Evolutionary conservation across 169 alveolate genomes (phyloP).

Genomic region (Sarcocystis neurona): DNA sequence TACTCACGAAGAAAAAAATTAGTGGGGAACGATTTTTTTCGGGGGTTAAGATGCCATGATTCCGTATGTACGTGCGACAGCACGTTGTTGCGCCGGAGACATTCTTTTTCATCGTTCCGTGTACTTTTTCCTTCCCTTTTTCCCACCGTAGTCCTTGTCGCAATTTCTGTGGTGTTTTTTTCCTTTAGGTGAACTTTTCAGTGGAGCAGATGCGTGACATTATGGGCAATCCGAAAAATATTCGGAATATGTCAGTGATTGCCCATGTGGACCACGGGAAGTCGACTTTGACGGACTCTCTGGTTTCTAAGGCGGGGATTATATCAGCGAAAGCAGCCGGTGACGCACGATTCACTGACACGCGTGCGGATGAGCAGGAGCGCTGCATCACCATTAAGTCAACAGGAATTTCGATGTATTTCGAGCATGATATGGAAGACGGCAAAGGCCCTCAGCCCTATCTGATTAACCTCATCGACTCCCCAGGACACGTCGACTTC

Average conservation of each 20-base stretch:
- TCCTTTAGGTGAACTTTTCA: slow-evolving; percentile 92
- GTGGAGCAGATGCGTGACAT: slow-evolving; percentile 98
- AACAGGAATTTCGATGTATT: slow-evolving; percentile 98
- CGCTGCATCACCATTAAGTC: slow-evolving; percentile 99
- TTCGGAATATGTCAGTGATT: slow-evolving; percentile 99
- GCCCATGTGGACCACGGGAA: slow-evolving; percentile 99
- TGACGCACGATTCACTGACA: slow-evolving; percentile 99
- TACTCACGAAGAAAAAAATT: too few species aligned
- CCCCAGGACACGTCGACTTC: slow-evolving; percentile 99
- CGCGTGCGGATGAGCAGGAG: slow-evolving; percentile 99
- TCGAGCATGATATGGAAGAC: slow-evolving; percentile 95
- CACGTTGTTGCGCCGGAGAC: too few species aligned
- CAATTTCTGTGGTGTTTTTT: not conserved
- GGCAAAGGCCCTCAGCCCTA: slow-evolving; percentile 86
- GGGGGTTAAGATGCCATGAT: too few species aligned
- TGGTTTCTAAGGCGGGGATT: slow-evolving; percentile 99
- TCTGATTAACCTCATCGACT: slow-evolving; percentile 98
- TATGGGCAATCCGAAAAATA: slow-evolving; percentile 97
- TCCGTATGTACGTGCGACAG: too few species aligned
- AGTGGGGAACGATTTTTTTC: too few species aligned
- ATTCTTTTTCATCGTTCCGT: too few species aligned
- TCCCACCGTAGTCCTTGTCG: not conserved
- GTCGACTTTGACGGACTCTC: slow-evolving; percentile 98
- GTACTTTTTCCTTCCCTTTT: not conserved
- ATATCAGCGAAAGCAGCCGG: slow-evolving; percentile 98